phyloP scores from a whole-genome alignment of 2,329 filamentous ascomycete species.

The Dactylellina sp. region DNA sequence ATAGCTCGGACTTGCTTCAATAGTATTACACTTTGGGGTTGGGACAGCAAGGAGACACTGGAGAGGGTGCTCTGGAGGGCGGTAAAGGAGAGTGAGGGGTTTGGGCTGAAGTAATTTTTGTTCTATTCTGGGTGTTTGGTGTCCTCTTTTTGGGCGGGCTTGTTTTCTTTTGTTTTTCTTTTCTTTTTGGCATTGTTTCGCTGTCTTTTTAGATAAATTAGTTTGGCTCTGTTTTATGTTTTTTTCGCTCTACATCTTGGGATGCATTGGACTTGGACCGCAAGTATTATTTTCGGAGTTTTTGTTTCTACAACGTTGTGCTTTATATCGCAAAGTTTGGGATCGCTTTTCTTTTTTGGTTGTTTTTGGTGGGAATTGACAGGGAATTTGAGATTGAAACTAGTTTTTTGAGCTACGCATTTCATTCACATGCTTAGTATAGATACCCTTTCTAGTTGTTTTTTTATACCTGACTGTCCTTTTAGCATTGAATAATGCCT shows the following conservation, averaged over 20 bases:
- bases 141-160: background rate
- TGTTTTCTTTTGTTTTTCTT: conserved; percentile 4
- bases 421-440: background rate
- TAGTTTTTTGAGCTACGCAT: background rate
- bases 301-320: background rate
- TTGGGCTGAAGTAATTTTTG: conserved; percentile 78
- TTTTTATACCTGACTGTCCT: background rate
- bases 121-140: background rate
- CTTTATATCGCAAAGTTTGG: background rate
- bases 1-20: conserved; percentile 94
- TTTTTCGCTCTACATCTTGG: conserved; percentile 3
- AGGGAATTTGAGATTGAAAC: background rate
- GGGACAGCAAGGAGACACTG: conserved; percentile 74
- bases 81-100: conserved; percentile 90
- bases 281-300: conserved; percentile 3
- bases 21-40: conserved; percentile 80
- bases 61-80: conserved; percentile 83
- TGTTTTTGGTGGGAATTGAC: conserved; percentile 3
- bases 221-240: conserved; percentile 6
- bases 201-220: background rate
- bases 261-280: background rate
- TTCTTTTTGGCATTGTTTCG: conserved; percentile 9
- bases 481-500: too few relatives aligned
- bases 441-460: background rate
- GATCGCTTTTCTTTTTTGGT: background rate